Conservation (phyloP, 2,329 filamentous ascomycete species). For the Phialophora verrucosa region DNA sequence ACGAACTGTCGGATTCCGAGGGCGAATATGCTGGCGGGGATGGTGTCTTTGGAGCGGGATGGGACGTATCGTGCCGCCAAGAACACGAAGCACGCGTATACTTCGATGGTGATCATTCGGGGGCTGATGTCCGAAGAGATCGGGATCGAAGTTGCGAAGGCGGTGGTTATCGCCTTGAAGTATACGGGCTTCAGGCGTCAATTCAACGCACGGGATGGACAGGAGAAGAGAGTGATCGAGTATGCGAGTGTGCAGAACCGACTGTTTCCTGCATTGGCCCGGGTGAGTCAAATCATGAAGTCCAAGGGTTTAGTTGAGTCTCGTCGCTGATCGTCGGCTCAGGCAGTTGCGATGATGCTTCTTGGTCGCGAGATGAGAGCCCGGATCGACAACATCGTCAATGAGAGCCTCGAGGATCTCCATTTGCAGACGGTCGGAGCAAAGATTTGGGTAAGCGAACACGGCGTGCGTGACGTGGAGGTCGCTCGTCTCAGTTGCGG, state of each 20-base stretch:
- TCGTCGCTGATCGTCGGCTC: background rate
- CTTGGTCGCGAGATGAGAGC: constrained; percentile 37
- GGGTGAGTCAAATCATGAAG: constrained; percentile 23
- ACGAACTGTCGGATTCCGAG: constrained; percentile 46
- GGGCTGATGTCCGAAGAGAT: constrained; percentile 39
- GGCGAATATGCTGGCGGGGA: constrained; percentile 42
- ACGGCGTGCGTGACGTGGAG: constrained; percentile 33
- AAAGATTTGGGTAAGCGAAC: constrained; percentile 37
- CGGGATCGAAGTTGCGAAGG: constrained; percentile 43
- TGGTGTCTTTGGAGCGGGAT: constrained; percentile 40
- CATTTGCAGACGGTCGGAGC: constrained; percentile 38
- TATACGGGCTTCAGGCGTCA: constrained; percentile 43
- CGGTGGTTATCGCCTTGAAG: constrained; percentile 45
- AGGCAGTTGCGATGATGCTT: constrained; percentile 35
- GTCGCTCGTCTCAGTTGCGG: constrained; percentile 36
- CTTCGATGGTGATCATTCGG: constrained; percentile 44
- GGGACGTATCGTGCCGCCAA: constrained; percentile 42
- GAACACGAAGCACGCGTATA: constrained; percentile 44
- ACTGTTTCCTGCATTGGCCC: constrained; percentile 33
- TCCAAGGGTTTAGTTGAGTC: background rate
- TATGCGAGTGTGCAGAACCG: constrained; percentile 38
- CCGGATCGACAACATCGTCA: constrained; percentile 33
- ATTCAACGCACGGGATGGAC: constrained; percentile 18
- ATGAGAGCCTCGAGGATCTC: constrained; percentile 35
- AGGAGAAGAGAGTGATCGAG: constrained; percentile 36